Evolutionary conservation across 768 basidiomycete genomes (phyloP).

Genomic region (Polyporus arcularius): DNA sequence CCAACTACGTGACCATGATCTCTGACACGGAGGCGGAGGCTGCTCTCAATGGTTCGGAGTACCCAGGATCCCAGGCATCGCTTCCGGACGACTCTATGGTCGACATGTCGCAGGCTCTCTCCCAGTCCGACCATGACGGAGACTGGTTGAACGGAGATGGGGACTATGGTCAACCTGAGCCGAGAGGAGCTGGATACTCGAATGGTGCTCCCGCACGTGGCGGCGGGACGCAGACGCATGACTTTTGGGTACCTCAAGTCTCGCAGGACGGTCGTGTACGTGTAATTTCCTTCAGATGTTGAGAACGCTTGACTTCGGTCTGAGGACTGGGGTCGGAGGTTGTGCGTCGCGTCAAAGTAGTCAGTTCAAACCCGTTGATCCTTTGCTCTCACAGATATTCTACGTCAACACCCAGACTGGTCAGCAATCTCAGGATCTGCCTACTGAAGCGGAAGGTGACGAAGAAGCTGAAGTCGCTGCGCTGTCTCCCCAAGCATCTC

Average conservation of each 20-base stretch:
- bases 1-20: slow-evolving; percentile 86
- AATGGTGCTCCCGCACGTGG: slow-evolving; percentile 26
- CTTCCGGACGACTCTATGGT: slow-evolving; percentile 37
- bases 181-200: slow-evolving; percentile 6
- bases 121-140: slow-evolving; percentile 44
- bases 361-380: background rate
- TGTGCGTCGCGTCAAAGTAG: too few relatives aligned
- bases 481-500: slow-evolving; percentile 55
- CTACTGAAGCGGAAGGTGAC: slow-evolving; percentile 69
- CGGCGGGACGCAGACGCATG: slow-evolving; percentile 49
- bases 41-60: slow-evolving; percentile 54
- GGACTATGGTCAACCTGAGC: slow-evolving; percentile 29
- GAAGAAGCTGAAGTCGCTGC: slow-evolving; percentile 66
- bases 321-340: too few relatives aligned
- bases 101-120: slow-evolving; percentile 46
- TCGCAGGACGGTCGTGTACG: slow-evolving; percentile 81
- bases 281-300: too few relatives aligned
- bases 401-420: slow-evolving; percentile 92
- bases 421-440: slow-evolving; percentile 81
- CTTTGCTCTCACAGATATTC: slow-evolving; percentile 64
- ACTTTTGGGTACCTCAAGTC: slow-evolving; percentile 92
- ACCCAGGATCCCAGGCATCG: slow-evolving; percentile 21
- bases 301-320: too few relatives aligned
- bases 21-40: slow-evolving; percentile 80
- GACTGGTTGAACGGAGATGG: slow-evolving; percentile 58